These are phyloP conservation scores for Didymella arachidicola DNA, from an alignment of 2,329 filamentous ascomycete species.

Conservation along the genomic window DNA sequence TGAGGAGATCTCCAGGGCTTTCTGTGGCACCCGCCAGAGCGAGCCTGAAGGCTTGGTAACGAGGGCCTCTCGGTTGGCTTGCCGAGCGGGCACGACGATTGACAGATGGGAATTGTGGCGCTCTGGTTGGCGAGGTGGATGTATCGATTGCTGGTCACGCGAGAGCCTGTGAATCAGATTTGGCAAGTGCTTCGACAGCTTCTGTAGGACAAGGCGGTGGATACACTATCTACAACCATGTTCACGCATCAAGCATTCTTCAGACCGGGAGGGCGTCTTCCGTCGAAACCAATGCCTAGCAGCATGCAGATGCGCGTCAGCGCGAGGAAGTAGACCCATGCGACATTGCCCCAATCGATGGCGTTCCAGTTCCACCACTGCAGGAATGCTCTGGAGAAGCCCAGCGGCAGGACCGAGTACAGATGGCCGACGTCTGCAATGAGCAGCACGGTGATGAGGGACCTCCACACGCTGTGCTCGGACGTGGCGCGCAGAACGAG, in stretches of 20 bases:
- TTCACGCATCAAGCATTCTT: conserved; percentile 15
- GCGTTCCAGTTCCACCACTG: conserved; percentile 68
- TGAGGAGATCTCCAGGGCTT: conserved; percentile 13
- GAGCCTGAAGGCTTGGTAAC: conserved; percentile 12
- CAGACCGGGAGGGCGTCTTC: conserved; percentile 1
- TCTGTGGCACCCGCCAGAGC: conserved; percentile 17
- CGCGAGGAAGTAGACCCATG: conserved; percentile 73
- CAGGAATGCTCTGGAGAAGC: conserved; percentile 67
- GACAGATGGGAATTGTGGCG: conserved; percentile 17
- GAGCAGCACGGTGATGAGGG: conserved; percentile 71
- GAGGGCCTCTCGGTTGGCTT: conserved; percentile 21
- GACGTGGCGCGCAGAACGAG: conserved; percentile 74
- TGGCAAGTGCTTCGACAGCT: conserved; percentile 6
- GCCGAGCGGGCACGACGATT: conserved; percentile 17
- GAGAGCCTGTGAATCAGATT: neutral
- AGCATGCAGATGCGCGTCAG: conserved; percentile 38
- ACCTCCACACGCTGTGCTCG: conserved; percentile 74
- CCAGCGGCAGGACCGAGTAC: conserved; percentile 69
- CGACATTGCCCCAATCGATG: conserved; percentile 73
- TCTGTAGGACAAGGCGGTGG: conserved; percentile 15
- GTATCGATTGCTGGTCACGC: conserved; percentile 6
- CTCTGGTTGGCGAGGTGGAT: neutral
- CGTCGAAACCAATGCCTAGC: conserved; percentile 36
- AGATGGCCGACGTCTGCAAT: conserved; percentile 81
- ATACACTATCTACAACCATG: conserved; percentile 6